phyloP scores from a whole-genome alignment of 495 filamentous ascomycete species.

The Trichocladium uniseriatum region DNA sequence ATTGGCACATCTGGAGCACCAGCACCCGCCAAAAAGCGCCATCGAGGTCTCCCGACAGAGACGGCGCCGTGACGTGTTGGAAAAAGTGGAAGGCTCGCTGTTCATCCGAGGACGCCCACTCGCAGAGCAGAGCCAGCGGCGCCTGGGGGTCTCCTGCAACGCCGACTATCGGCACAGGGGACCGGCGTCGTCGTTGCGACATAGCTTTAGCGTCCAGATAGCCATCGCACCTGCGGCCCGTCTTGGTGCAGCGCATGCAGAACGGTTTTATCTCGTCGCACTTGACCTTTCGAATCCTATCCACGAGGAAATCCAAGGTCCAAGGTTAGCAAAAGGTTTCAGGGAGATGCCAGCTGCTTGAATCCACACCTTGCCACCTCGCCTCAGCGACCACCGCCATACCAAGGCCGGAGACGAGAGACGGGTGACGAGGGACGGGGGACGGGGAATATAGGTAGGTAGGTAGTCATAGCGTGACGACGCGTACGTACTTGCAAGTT shows the following conservation, averaged over 20 bases:
- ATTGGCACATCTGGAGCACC: constrained; percentile 47
- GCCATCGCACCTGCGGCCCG: constrained; percentile 38
- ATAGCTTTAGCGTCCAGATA: constrained; percentile 28
- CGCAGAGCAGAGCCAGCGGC: constrained; percentile 14
- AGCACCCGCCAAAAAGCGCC: constrained; percentile 47
- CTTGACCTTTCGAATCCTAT: constrained; percentile 35
- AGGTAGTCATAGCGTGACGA: background rate
- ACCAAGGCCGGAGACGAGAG: no score
- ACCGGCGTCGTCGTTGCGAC: constrained; percentile 23
- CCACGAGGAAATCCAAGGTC: constrained; percentile 3
- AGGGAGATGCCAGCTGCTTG: background rate
- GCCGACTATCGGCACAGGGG: constrained; percentile 3
- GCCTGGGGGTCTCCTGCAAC: constrained; percentile 9
- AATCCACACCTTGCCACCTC: no score
- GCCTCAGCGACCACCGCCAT: no score
- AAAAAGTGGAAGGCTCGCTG: constrained; percentile 45
- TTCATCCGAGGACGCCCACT: constrained; percentile 28
- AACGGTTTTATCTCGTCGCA: constrained; percentile 37
- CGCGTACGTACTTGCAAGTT: constrained; percentile 29
- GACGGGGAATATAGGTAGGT: no score
- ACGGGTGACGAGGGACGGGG: background rate
- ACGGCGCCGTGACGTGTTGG: constrained; percentile 38
- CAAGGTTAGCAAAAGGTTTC: constrained; percentile 4
- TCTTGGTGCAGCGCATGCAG: constrained; percentile 38
- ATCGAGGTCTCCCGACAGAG: constrained; percentile 42